Percentiles rank a stretch among this genome's conserved stretches.
Conservation (phyloP, 1,284 basidiomycete genomes). For the Puccinia novopanici region DNA sequence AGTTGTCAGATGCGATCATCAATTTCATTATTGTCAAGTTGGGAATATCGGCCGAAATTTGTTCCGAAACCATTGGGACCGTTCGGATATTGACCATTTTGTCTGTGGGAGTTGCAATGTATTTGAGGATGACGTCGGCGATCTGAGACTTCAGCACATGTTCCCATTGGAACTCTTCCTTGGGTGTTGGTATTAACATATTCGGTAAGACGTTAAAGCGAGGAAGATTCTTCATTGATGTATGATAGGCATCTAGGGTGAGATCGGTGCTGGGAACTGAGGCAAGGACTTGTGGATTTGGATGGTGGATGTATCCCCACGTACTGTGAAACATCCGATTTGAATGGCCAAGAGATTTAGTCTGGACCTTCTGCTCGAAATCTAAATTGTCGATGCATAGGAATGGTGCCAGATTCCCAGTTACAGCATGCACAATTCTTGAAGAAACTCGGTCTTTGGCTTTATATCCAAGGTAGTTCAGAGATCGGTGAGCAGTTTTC, state of each 20-base stretch:
- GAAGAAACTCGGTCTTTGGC: not conserved
- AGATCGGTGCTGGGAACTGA: not conserved
- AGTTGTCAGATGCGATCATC: too few relatives aligned
- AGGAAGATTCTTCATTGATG: not conserved
- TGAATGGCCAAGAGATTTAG: not conserved
- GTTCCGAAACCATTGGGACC: too few relatives aligned
- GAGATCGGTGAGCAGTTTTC: not conserved
- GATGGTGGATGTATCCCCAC: not conserved
- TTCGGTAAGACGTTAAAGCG: not conserved
- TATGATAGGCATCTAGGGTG: not conserved
- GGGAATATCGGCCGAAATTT: too few relatives aligned
- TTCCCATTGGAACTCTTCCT: not conserved
- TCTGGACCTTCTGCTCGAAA: not conserved
- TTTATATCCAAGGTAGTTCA: not conserved
- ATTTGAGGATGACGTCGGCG: not conserved
- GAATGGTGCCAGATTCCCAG: not conserved
- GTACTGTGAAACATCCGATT: not conserved
- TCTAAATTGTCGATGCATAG: not conserved
- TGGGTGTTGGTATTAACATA: not conserved
- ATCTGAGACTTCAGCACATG: not conserved
- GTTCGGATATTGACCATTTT: not conserved
- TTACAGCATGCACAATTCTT: not conserved
- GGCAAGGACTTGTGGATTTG: not conserved
- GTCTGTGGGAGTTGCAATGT: not conserved
- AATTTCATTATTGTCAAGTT: too few relatives aligned